A percentile compares a stretch with the other conserved stretches of the same genome.
These are phyloP conservation scores for Drechslera avenae DNA, from an alignment of 2,329 filamentous ascomycete species.

Conservation along the genomic window DNA sequence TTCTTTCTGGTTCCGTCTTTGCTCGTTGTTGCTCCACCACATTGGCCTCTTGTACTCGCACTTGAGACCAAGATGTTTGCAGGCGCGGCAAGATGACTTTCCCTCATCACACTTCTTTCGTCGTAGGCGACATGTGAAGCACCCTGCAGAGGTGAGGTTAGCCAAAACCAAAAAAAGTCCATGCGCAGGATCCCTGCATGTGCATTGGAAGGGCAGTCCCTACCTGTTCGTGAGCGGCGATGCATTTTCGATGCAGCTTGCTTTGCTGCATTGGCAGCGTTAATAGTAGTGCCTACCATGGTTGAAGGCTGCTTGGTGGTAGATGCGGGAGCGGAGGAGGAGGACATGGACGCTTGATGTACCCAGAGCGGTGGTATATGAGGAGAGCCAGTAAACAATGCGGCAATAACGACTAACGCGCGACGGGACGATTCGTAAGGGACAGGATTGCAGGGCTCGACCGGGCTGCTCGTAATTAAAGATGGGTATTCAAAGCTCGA, in stretches of 20 bases:
- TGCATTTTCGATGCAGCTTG: constrained; percentile 81
- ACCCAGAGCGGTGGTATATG: constrained; percentile 49
- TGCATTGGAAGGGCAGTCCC: constrained; percentile 49
- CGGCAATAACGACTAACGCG: constrained; percentile 50
- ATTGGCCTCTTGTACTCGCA: constrained; percentile 97
- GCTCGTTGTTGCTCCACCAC: constrained; percentile 97
- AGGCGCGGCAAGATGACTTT: constrained; percentile 67
- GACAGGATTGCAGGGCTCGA: constrained; percentile 50
- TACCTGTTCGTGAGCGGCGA: constrained; percentile 92
- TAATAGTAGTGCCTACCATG: constrained; percentile 56
- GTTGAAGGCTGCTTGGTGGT: constrained; percentile 52
- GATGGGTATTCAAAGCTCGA: constrained; percentile 56
- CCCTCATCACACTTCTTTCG: constrained; percentile 73
- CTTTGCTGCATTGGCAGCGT: constrained; percentile 57
- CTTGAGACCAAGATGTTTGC: constrained; percentile 74
- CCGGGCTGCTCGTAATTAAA: constrained; percentile 52
- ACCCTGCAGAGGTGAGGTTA: constrained; percentile 58
- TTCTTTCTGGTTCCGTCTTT: constrained; percentile 86
- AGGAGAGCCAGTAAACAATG: constrained; percentile 48
- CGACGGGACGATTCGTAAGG: constrained; percentile 50
- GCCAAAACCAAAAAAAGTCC: constrained; percentile 33
- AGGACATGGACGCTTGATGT: constrained; percentile 56
- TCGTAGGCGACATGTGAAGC: constrained; percentile 70
- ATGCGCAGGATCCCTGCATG: constrained; percentile 47
- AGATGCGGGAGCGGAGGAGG: constrained; percentile 50